Evolutionary conservation across 2,329 filamentous ascomycete species (phyloP), one percentile per base, ranked within the genome.

Genomic region (Sordariomycetes sp.): DNA sequence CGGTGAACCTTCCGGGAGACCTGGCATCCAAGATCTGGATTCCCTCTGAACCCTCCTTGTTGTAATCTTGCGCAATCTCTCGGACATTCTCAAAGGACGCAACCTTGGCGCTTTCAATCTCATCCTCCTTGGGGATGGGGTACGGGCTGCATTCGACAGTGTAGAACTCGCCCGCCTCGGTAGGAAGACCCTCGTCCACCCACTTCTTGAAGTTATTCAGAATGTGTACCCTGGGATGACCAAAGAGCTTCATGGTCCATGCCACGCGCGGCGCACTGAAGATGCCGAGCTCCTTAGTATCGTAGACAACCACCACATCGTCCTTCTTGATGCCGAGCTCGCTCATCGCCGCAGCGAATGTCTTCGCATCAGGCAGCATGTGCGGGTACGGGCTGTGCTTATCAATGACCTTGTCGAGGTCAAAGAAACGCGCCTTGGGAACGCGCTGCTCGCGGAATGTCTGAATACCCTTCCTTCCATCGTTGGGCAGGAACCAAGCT

Each of bases 131-230:
- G 4, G 75, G 75, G 36, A 81, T 80, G 3, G 72, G 75, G 39
- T 82, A 82, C 1, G 68, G 63, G 41, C 70, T 74, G 51, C 75
- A 79, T 49, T 81, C 76, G 29, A 81, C 72, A 37, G 64, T 75
- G 57, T 76, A 80, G 34, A 84, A 59, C 55, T 83, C 64, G 33
- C 90, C 88, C n/a, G 77, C 78, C 62, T 94, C 87, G 1, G 80
- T 82, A 0, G 87, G 84, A 44, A 79, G 74, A 2, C 84, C 86
- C 50, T 93, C 70, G 21, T 90, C 82, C 2, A 90, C 79, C 86
- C 88, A 98, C n/a, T 84, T 61, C 56, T 81, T 84, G 64, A 95
- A 98, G 63, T 98, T 98, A 64, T 98, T 93, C 36, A 98, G 64
- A 14, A 98, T 62, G 56, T 95, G 87, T 11, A 98, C 90, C 42